Conservation (phyloP, 1,284 basidiomycete genomes). For the Trametes hirsuta region DNA sequence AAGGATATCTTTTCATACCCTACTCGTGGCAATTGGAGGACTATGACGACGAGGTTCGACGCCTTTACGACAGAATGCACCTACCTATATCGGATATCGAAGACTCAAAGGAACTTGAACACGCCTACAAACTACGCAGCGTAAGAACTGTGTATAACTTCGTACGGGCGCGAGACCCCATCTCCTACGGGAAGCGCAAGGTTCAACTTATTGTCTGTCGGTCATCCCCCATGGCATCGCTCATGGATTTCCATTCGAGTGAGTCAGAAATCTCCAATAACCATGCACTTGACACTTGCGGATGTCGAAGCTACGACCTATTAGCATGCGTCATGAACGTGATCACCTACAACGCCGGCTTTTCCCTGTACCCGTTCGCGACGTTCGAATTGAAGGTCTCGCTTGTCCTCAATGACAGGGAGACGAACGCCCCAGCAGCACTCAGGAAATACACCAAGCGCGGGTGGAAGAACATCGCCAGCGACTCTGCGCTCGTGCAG, state of each 20-base stretch:
- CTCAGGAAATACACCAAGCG: conserved; percentile 33
- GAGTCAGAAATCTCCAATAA: conserved; percentile 17
- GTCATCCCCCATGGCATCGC: conserved; percentile 34
- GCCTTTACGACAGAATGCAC: conserved; percentile 5
- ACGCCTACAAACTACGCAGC: conserved; percentile 3
- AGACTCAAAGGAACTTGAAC: neutral
- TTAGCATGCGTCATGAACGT: conserved; percentile 51
- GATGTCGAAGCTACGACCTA: neutral
- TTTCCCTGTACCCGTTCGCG: conserved; percentile 37
- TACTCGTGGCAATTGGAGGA: neutral
- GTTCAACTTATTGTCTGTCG: conserved; percentile 27
- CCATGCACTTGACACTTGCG: neutral
- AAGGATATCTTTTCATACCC: conserved; percentile 27
- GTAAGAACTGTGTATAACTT: conserved; percentile 11
- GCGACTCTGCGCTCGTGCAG: conserved; percentile 3
- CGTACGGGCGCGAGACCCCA: conserved; percentile 5
- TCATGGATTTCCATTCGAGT: conserved; percentile 51
- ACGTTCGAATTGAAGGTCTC: conserved; percentile 34
- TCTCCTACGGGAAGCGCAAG: neutral
- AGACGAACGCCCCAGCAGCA: neutral
- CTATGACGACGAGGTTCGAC: neutral
- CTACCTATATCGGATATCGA: neutral
- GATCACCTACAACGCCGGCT: conserved; percentile 38
- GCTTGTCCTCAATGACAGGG: conserved; percentile 3
- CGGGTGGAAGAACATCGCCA: conserved; percentile 33